Conservation (phyloP, 2,329 filamentous ascomycete genomes). For the Dactylellina parvicollis region DNA sequence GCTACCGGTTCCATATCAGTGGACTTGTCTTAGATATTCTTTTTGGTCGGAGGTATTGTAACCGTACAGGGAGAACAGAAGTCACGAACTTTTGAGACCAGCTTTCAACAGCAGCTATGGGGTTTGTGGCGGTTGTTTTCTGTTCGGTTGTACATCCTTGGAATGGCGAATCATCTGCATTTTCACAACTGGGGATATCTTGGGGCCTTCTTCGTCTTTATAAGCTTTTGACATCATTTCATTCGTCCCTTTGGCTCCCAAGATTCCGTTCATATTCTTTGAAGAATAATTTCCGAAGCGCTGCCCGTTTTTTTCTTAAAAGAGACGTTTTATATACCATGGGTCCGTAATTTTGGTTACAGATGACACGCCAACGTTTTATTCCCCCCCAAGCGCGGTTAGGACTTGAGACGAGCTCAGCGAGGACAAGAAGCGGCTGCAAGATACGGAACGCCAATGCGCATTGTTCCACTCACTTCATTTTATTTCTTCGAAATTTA, state of each 20-base stretch:
- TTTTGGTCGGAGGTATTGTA: constrained; percentile 5
- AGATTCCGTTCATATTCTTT: background rate
- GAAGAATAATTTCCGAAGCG: constrained; percentile 14
- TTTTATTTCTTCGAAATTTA: constrained; percentile 5
- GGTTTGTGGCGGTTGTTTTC: constrained; percentile 39
- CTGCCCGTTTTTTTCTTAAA: background rate
- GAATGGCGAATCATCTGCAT: constrained; percentile 7
- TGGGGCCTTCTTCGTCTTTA: constrained; percentile 2
- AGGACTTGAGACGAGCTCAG: constrained; percentile 25
- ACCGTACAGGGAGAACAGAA: constrained; percentile 4
- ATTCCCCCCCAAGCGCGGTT: constrained; percentile 37
- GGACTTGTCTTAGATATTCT: constrained; percentile 28
- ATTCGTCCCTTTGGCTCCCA: constrained; percentile 11
- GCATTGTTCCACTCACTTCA: constrained; percentile 28
- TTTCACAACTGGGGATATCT: constrained; percentile 3
- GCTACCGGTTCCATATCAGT: background rate
- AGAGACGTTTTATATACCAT: background rate
- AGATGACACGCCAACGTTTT: constrained; percentile 29
- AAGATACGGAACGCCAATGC: constrained; percentile 39
- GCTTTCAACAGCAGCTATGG: constrained; percentile 36
- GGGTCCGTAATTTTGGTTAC: constrained; percentile 17
- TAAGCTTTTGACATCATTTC: constrained; percentile 14
- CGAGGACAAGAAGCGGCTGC: constrained; percentile 23
- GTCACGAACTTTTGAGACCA: constrained; percentile 35
- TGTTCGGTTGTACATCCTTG: constrained; percentile 25